Conservation (phyloP, 257 asterid species). For the Lithospermum erythrorhizon region DNA sequence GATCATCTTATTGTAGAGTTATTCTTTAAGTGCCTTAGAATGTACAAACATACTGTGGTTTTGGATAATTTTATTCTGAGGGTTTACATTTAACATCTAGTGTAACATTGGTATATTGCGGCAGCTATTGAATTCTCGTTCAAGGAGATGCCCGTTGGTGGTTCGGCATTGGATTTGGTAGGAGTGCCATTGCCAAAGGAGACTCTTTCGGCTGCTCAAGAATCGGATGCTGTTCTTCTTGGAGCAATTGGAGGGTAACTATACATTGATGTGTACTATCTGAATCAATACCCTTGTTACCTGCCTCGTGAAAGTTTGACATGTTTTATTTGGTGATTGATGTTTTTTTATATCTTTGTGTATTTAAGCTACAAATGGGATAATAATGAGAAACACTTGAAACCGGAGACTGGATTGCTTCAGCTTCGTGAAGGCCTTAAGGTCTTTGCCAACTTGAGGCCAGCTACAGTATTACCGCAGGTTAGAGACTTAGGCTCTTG, state of each 20-base stretch:
- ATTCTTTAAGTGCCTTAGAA: too few relatives aligned
- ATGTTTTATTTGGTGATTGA: background rate
- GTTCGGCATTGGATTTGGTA: conserved; percentile 85
- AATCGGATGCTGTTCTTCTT: conserved; percentile 86
- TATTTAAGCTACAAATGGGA: conserved; percentile 83
- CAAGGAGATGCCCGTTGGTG: conserved; percentile 92
- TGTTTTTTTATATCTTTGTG: background rate
- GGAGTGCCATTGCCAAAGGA: conserved; percentile 93
- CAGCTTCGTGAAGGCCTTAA: conserved; percentile 88
- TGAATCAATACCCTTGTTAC: too few relatives aligned
- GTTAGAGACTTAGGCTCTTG: conserved; percentile 17
- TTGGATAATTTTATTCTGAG: too few relatives aligned
- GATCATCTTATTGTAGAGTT: background rate
- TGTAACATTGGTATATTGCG: background rate
- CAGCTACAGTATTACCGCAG: conserved; percentile 94
- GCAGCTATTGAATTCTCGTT: conserved; percentile 71
- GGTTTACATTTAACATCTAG: background rate
- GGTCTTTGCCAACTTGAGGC: conserved; percentile 95
- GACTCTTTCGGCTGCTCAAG: conserved; percentile 71
- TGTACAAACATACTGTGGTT: background rate
- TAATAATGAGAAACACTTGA: conserved; percentile 84
- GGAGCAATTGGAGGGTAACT: conserved; percentile 98
- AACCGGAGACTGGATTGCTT: conserved; percentile 96
- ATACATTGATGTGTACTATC: background rate
- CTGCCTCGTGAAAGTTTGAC: background rate